Percentiles rank a stretch among this genome's conserved stretches.
Evolutionary conservation across 2,329 filamentous ascomycete genomes (phyloP).

Genomic region (Hypoxylon sp.): DNA sequence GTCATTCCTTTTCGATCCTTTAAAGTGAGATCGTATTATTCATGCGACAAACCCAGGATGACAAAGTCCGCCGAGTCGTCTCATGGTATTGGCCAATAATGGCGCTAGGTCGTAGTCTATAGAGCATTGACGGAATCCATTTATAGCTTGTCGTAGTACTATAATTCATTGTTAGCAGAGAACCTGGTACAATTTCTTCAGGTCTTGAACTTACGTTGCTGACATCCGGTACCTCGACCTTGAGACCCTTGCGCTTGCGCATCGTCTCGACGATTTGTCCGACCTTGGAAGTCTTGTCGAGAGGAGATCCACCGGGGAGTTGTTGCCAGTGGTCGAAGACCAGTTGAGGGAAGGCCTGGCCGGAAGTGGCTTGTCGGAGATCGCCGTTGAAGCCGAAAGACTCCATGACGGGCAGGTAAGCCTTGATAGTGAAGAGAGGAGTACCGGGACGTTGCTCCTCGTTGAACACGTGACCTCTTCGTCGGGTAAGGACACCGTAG

Average conservation of each 20-base stretch:
- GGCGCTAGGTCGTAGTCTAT: conserved; percentile 64
- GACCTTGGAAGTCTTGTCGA: conserved; percentile 85
- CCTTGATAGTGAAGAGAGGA: conserved; percentile 99
- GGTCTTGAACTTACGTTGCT: conserved; percentile 83
- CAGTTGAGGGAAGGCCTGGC: conserved; percentile 98
- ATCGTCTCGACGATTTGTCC: conserved; percentile 88
- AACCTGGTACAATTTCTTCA: neutral
- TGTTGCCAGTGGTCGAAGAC: conserved; percentile 99
- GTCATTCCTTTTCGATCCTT: conserved; percentile 51
- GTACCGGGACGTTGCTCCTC: conserved; percentile 99
- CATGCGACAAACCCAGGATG: conserved; percentile 44
- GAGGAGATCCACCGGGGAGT: conserved; percentile 91
- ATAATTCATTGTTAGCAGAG: conserved; percentile 60
- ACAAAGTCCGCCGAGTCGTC: conserved; percentile 55
- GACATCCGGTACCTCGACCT: conserved; percentile 91
- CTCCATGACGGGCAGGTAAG: conserved; percentile 95
- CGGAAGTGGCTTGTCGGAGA: conserved; percentile 91
- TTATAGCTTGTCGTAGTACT: conserved; percentile 99
- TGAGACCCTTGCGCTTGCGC: conserved; percentile 99
- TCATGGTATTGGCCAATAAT: conserved; percentile 60
- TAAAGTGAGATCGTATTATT: conserved; percentile 47
- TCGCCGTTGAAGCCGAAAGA: conserved; percentile 99
- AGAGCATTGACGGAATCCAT: conserved; percentile 60
- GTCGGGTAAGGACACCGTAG: conserved; percentile 97
- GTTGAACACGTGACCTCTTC: conserved; percentile 98